Evolutionary conservation across 441 rosid species (phyloP).

Genomic region (Melastoma candidum): DNA sequence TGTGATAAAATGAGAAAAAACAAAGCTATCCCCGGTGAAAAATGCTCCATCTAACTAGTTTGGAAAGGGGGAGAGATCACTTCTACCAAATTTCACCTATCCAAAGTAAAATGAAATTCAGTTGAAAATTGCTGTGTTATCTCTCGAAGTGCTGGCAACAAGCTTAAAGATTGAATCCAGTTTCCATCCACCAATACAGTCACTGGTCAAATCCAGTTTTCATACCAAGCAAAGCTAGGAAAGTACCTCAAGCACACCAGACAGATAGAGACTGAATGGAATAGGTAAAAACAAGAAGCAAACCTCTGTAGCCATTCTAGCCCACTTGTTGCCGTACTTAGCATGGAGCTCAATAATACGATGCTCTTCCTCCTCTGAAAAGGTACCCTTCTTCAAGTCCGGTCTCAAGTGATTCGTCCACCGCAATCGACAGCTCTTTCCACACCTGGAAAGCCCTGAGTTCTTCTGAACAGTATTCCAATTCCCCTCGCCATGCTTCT

Average conservation of each 20-base stretch:
- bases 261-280: not conserved
- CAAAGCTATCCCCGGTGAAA: too few species aligned
- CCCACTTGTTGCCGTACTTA: slow-evolving; percentile 24
- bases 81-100: too few species aligned
- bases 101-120: too few species aligned
- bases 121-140: too few species aligned
- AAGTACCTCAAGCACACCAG: not conserved
- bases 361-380: slow-evolving; percentile 19
- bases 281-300: not conserved
- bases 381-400: slow-evolving; percentile 17
- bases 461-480: slow-evolving; percentile 22
- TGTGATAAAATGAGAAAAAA: too few species aligned
- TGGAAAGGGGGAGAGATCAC: too few species aligned
- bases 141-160: too few species aligned
- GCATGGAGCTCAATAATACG: slow-evolving; percentile 21
- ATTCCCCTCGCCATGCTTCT: slow-evolving; percentile 21
- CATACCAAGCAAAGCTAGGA: too few species aligned
- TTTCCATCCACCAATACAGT: too few species aligned
- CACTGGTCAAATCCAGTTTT: too few species aligned
- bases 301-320: slow-evolving; percentile 27
- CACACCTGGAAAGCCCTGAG: slow-evolving; percentile 18
- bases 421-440: slow-evolving; percentile 23
- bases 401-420: slow-evolving; percentile 25
- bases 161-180: too few species aligned
- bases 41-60: too few species aligned